phyloP scores from a whole-genome alignment of 2,329 filamentous ascomycete species.

The Colletotrichum sp. region DNA sequence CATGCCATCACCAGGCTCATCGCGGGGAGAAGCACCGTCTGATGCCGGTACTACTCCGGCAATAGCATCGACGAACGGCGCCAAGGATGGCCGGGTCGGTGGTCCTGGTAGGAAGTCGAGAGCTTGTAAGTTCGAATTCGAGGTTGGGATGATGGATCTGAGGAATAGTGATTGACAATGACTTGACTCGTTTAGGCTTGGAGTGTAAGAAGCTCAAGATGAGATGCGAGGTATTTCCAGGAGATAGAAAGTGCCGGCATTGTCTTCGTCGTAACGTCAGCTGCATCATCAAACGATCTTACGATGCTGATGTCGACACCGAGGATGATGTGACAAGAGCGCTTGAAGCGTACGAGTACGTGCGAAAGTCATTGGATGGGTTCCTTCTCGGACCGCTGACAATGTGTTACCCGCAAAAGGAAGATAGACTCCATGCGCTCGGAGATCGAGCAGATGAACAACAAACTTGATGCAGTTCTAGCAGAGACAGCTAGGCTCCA shows the following conservation, averaged over 20 bases:
- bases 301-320: background rate
- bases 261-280: background rate
- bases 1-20: background rate
- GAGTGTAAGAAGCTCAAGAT: conserved; percentile 15
- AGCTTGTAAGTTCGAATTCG: background rate
- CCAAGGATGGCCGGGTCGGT: background rate
- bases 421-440: background rate
- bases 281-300: background rate
- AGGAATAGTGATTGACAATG: background rate
- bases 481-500: background rate
- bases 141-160: background rate
- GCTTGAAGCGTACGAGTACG: background rate
- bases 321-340: background rate
- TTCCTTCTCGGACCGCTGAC: background rate
- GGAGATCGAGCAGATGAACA: background rate
- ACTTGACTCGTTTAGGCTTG: background rate
- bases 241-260: background rate
- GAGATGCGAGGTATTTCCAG: background rate
- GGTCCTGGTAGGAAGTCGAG: background rate
- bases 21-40: background rate
- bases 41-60: background rate
- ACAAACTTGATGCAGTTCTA: background rate
- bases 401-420: background rate
- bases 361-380: accelerated
- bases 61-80: background rate